Base-by-base conservation (phyloP, 345 rosid species). In the Orychophragmus violaceus region DNA sequence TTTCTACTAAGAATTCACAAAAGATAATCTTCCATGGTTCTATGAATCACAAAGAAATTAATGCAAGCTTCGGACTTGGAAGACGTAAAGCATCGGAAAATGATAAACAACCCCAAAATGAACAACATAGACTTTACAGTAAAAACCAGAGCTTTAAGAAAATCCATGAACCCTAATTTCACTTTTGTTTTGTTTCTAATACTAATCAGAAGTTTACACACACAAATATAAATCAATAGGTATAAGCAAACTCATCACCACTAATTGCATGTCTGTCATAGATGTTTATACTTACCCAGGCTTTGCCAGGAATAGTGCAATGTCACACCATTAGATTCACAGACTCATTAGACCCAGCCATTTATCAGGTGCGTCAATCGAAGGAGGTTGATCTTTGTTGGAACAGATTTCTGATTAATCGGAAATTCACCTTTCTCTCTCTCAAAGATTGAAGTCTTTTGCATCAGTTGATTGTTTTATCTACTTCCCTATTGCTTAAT, bases 251-350 rank as follows among this genome's bases (percentile, higher is more conserved):
- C 16, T 11, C 1, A 42, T 1, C 10, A 45, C 56, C 67, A 51
- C 61, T 73, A 41, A 58, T 30, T 21, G 22, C 0, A 37, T 5
- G 27, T 2, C 16, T 3, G 4, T 1, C 0, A 10, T 5, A 49
- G 46, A 1, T 33, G 37, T 27, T 9, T 22, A 28, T 11, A 77
- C 92, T 80, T 77, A 92, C 98, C 64, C 95, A n/a, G 93, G 4
- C 71, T 81, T 92, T 92, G 2, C 98, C 98, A 80, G 98, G 98
- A n/a, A 92, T 92, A n/a, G 84, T 87, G 76, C 98, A 92, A 80
- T 89, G 88, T n/a, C n/a, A n/a, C n/a, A n/a, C n/a, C n/a, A n/a
- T n/a, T n/a, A n/a, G n/a, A n/a, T n/a, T n/a, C n/a, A n/a, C n/a
- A n/a, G n/a, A n/a, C n/a, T n/a, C n/a, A n/a, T n/a, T n/a, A n/a